Percentiles rank a stretch among this genome's conserved stretches.
phyloP scores from a whole-genome alignment of 768 basidiomycete genomes.

The Pisolithus marmoratus region DNA sequence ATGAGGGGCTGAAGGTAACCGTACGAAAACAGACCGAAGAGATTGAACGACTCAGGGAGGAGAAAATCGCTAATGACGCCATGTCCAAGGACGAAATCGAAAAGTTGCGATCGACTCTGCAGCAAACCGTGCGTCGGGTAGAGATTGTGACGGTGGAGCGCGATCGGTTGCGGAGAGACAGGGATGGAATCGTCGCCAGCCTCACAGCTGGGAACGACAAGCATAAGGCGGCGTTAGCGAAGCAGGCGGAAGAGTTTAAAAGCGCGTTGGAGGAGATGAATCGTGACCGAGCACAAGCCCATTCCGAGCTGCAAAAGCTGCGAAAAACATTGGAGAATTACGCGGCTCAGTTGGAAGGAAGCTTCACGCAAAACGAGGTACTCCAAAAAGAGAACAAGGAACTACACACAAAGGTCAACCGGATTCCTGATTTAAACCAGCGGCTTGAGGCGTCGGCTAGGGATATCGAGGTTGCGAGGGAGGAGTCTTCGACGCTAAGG shows the following conservation, averaged over 20 bases:
- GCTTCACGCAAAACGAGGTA: slow-evolving; percentile 10
- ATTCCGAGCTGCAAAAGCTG: slow-evolving; percentile 16
- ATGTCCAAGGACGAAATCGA: slow-evolving; percentile 11
- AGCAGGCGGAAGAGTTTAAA: slow-evolving; percentile 12
- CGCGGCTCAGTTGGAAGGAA: slow-evolving; percentile 14
- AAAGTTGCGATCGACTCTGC: slow-evolving; percentile 10
- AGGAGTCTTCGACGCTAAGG: slow-evolving; percentile 24
- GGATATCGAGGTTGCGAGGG: slow-evolving; percentile 16
- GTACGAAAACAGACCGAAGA: slow-evolving; percentile 18
- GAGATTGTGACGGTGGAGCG: slow-evolving; percentile 18
- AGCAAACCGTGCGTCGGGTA: slow-evolving; percentile 15
- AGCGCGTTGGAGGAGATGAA: slow-evolving; percentile 22
- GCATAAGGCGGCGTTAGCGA: slow-evolving; percentile 9
- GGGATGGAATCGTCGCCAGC: slow-evolving; percentile 11
- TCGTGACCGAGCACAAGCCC: slow-evolving; percentile 12
- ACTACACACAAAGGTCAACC: not conserved
- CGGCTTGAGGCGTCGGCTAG: slow-evolving; percentile 15
- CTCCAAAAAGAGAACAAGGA: slow-evolving; percentile 10
- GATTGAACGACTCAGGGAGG: slow-evolving; percentile 5
- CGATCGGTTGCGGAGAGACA: slow-evolving; percentile 21
- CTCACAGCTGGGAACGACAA: slow-evolving; percentile 19
- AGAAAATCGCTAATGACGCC: slow-evolving; percentile 7
- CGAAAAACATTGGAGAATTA: slow-evolving; percentile 16
- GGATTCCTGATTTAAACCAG: slow-evolving; percentile 9
- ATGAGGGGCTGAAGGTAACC: slow-evolving; percentile 17